Evolutionary conservation across 306 rosid genomes (phyloP), one percentile per base, ranked within the genome.

Genomic region (Carpinus viminea): DNA sequence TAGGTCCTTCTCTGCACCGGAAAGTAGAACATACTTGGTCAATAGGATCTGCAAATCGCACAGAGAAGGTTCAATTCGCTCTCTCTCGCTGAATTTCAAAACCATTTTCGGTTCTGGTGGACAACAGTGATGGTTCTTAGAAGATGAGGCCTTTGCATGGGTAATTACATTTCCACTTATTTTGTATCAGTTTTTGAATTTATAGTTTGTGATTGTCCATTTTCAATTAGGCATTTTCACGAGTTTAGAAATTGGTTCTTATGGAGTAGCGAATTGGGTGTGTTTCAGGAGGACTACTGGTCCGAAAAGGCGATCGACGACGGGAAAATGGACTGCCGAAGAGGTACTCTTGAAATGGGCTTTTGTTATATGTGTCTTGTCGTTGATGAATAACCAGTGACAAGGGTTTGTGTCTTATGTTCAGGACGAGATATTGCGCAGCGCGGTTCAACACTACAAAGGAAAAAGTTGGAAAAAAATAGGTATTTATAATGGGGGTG

Each of bases 401-500:
- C 50, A 17, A 41, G 4, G 47, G 16, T 10, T 68, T 68, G 51
- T 38, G 41, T 68, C 50, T 41, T 41, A 17, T 15, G n/a, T n/a
- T 11, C 72, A 96, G 99, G 99, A 96, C 79, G 96, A 96, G 46
- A 84, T 81, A 70, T 81, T 96, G 87, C 78, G 87, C 70, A 85
- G 84, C 72, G 99, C 98, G 18, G 99, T 96, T 76, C 88, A 93
- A 80, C 96, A 88, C 76, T 96, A 90, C 75, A 89, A 93, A 83
- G 99, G 99, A 80, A 96, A 96, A 85, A 93, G 87, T 52, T 96
- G 99, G 99, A 96, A 93, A 84, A 96, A 93, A 91, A 96, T 96
- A 86, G 99, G 99, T 93, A 88, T 51, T 13, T 17, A 65, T 57
- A 28, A 18, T 68, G 45, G 21, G 38, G 48, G 26, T 66, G 81